These are phyloP conservation scores for Agrocybe praecox DNA, from an alignment of 768 basidiomycete genomes.

Conservation along the genomic window DNA sequence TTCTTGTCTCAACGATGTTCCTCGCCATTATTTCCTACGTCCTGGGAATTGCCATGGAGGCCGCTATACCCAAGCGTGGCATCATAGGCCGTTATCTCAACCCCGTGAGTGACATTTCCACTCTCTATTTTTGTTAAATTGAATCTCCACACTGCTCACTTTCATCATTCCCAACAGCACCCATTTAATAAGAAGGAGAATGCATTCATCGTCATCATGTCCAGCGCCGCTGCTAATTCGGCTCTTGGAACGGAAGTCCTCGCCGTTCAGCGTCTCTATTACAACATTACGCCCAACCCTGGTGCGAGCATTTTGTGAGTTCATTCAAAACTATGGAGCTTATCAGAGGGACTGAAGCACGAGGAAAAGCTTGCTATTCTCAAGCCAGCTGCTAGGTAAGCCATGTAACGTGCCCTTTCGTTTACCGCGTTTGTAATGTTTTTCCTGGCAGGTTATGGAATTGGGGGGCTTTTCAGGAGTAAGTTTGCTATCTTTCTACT, in stretches of 20 bases:
- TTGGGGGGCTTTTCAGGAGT: slow-evolving; percentile 57
- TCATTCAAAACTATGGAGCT: too few species aligned
- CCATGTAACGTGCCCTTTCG: not conserved
- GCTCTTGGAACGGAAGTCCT: slow-evolving; percentile 57
- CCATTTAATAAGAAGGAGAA: slow-evolving; percentile 66
- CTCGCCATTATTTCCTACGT: slow-evolving; percentile 52
- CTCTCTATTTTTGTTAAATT: too few species aligned
- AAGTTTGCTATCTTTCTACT: slow-evolving; percentile 13
- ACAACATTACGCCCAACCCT: slow-evolving; percentile 51
- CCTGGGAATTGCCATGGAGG: slow-evolving; percentile 49
- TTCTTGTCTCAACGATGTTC: slow-evolving; percentile 55
- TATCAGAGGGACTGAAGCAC: not conserved
- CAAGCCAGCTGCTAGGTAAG: slow-evolving; percentile 35
- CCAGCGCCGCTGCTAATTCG: slow-evolving; percentile 53
- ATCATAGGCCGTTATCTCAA: slow-evolving; percentile 50
- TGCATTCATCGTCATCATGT: slow-evolving; percentile 60
- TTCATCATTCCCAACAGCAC: slow-evolving; percentile 31
- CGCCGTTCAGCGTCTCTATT: slow-evolving; percentile 55
- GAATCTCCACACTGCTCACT: not conserved
- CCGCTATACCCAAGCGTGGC: slow-evolving; percentile 45
- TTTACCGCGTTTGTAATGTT: not conserved
- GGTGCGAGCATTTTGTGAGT: slow-evolving; percentile 44
- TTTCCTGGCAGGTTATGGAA: slow-evolving; percentile 46
- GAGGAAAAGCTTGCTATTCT: slow-evolving; percentile 29
- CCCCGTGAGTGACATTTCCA: slow-evolving; percentile 37